A percentile compares a stretch with the other conserved stretches of the same genome.
Conservation (phyloP, 75 land plant species). For the Picea glauca region DNA sequence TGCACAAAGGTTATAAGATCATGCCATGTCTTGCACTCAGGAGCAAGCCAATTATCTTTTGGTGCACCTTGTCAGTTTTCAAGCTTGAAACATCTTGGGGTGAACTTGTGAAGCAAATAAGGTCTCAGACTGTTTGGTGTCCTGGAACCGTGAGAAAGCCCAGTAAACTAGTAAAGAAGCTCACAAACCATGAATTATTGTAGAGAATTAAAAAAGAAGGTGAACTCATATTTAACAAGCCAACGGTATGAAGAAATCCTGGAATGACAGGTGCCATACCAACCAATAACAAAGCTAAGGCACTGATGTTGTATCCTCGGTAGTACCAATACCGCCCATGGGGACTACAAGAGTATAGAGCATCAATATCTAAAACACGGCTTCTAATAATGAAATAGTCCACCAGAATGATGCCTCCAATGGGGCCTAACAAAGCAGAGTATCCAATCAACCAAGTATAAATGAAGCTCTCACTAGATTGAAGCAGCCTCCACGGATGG, state of each 20-base stretch:
- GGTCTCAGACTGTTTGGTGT: background rate
- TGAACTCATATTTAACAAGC: conserved; percentile 33
- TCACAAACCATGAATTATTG: conserved; percentile 84
- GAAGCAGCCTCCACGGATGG: conserved; percentile 80
- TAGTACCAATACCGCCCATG: conserved; percentile 63
- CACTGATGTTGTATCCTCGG: conserved; percentile 59
- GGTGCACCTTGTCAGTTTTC: too few species aligned
- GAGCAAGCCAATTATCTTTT: too few species aligned
- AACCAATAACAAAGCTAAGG: conserved; percentile 52
- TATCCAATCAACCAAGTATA: conserved; percentile 92
- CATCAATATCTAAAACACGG: conserved; percentile 38
- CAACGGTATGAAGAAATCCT: conserved; percentile 63
- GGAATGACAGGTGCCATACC: conserved; percentile 75
- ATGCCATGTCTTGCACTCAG: too few species aligned
- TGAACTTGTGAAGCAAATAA: too few species aligned
- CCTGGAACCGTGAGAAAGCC: conserved; percentile 25
- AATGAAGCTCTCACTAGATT: conserved; percentile 81
- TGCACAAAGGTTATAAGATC: too few species aligned
- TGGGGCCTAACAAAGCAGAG: conserved; percentile 87
- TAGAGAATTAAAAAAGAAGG: conserved; percentile 36
- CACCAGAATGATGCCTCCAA: conserved; percentile 65
- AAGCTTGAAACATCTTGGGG: too few species aligned
- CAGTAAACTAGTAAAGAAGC: conserved; percentile 59
- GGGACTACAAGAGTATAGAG: conserved; percentile 42
- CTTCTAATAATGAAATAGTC: conserved; percentile 60